Evolutionary conservation across 352 stramenopile genomes (phyloP), one percentile per base, ranked within the genome.

Genomic region (Globisporangium nodosum): DNA sequence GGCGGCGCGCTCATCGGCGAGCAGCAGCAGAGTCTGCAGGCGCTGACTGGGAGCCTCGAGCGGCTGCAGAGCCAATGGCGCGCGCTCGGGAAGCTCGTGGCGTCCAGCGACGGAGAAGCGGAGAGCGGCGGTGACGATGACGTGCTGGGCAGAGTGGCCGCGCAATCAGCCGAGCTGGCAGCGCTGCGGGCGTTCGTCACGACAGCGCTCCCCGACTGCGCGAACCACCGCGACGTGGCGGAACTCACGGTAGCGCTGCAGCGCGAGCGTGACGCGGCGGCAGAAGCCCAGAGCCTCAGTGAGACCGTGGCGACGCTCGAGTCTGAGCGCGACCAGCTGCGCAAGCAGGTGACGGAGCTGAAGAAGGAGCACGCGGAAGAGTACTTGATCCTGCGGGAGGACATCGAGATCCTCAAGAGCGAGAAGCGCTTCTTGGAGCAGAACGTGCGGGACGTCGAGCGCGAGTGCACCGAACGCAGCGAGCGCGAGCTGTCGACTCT

Each of bases 21-120:
- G 62, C 74, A 82, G 56, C 76, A 88, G 64, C 71, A 78, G 60
- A 73, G 64, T 42, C 70, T 82, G 46, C 71, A 70, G 15, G 67
- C 68, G 24, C 58, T 90, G 16, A 24, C 71, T 21, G 71, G 67
- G 2, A 64, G 49, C 27, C 48, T 64, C 3, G 52, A 63, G 21
- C 60, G 47, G 5, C 21, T 72, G 24, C 54, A 58, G 21, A 49
- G 52, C 35, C 61, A 70, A 54, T 69, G 70, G 52, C 56, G 62
- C 13, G 61, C 64, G 37, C 56, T 71, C 40, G 54, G 53, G 18
- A 50, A 54, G 2, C n/a, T 69, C 3, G 20, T 75, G 5, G 24
- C 64, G 61, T 11, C 18, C 8, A 46, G 63, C 4, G 48, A 66
- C 12, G 54, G 49, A 20, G 63, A 60, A 11, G 11, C 8, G 35